Conservation (phyloP, 371 early-diverging fungal species). For the Mortierella sp. region DNA sequence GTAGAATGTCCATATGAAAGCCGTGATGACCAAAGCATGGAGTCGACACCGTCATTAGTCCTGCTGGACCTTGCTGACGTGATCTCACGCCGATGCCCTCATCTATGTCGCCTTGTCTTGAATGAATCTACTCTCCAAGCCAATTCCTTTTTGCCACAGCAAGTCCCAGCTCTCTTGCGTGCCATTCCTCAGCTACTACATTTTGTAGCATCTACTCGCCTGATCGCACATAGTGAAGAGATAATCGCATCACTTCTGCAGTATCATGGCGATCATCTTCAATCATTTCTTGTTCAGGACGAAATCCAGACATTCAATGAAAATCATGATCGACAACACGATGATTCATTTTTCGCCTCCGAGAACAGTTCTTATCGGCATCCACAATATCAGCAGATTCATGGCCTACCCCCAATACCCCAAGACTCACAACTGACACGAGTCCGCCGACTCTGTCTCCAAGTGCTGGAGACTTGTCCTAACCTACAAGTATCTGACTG, state of each 20-base stretch:
- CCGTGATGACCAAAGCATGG: neutral
- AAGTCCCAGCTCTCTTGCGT: conserved; percentile 11
- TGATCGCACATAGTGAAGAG: conserved; percentile 3
- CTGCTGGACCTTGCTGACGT: conserved; percentile 10
- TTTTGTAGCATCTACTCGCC: conserved; percentile 8
- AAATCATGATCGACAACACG: conserved; percentile 11
- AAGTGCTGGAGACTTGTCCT: conserved; percentile 24
- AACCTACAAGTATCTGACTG: conserved; percentile 14
- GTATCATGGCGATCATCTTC: conserved; percentile 14
- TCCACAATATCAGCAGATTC: neutral
- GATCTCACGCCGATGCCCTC: conserved; percentile 11
- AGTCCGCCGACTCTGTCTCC: conserved; percentile 7
- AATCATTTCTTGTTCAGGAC: conserved; percentile 15
- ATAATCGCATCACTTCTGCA: conserved; percentile 9
- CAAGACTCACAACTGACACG: neutral
- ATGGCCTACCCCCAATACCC: neutral
- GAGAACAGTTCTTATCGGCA: neutral
- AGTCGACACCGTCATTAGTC: neutral
- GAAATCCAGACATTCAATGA: neutral
- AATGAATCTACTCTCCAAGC: conserved; percentile 14
- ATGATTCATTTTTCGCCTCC: neutral
- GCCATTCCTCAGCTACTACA: conserved; percentile 22
- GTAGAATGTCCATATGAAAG: neutral
- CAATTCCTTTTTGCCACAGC: neutral
- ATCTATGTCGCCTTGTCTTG: conserved; percentile 17